Base-by-base conservation (phyloP, 2,329 filamentous ascomycete species). In the Cercospora citrullina region DNA sequence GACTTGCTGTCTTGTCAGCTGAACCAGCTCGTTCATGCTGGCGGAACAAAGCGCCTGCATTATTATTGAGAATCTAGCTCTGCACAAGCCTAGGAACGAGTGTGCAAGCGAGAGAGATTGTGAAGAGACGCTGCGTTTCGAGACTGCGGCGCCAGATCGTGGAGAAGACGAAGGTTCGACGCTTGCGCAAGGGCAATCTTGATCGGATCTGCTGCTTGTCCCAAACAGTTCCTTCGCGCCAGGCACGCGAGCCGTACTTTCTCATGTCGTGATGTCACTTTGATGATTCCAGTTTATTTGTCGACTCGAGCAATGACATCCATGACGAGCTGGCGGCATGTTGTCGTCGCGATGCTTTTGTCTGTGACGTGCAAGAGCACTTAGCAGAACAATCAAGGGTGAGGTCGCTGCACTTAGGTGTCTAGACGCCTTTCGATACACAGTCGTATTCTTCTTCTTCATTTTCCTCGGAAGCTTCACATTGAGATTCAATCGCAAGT, bases 251-350 rank as follows among this genome's bases (percentile, higher is more conserved):
- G n/a, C 42, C 45, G 42, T 21, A 33, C 55, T 31, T 36, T 59
- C 28, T 59, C 28, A 21, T 53, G 36, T 66, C 63, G 63, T 66
- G 65, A 67, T 69, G 65, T 65, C 60, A 69, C 67, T 30, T 48
- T 18, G 48, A 64, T 60, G 63, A 55, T 60, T 31, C n/a, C 53
- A 28, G 53, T 23, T 4, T 23, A 42, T 59, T 30, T 36, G 28
- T 36, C 55, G 55, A 59, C 55, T 59, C 18, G 12, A 61, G 30
- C 63, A n/a, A 21, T 33, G 18, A 33, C 31, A 53, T 66, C 65
- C 39, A 67, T 68, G 65, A 68, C 68, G 68, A 69, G 63, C 61
- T 65, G 68, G 68, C 68, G 67, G 63, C 48, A 45, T 51, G 42
- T 28, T 59, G 53, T 16, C 31, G 36, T 23, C 48, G 31, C 33